These are phyloP conservation scores for Chaetomium olivaceum DNA, from an alignment of 2,329 filamentous ascomycete genomes.

Conservation along the genomic window DNA sequence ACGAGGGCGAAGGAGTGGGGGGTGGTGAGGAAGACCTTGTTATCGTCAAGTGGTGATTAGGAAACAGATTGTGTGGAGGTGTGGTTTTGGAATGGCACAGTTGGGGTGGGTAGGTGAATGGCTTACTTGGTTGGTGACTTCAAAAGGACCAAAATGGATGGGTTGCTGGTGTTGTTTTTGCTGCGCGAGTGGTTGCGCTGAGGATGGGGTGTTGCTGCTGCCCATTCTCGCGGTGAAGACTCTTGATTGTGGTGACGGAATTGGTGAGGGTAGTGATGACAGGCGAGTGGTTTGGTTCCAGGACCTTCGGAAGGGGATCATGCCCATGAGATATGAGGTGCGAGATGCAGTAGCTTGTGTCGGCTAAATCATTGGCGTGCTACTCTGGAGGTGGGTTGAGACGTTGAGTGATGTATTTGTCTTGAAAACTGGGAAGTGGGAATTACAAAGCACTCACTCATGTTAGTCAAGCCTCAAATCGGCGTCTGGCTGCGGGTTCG, in stretches of 20 bases:
- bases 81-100: too few relatives aligned
- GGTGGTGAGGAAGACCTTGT: constrained; percentile 90
- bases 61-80: not conserved
- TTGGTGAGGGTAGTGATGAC: not conserved
- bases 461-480: not conserved
- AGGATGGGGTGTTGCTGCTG: constrained; percentile 22
- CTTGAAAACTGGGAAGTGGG: constrained; percentile 8
- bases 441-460: not conserved
- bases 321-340: not conserved
- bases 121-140: constrained; percentile 70
- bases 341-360: not conserved
- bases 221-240: constrained; percentile 15
- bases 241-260: not conserved
- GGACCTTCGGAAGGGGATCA: constrained; percentile 4
- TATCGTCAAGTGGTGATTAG: not conserved
- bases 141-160: constrained; percentile 72
- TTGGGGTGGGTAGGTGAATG: too few relatives aligned
- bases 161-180: constrained; percentile 5
- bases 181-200: constrained; percentile 4
- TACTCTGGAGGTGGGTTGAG: not conserved
- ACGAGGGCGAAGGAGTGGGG: constrained; percentile 82
- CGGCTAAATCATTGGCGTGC: constrained; percentile 2
- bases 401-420: not conserved
- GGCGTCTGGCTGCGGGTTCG: not conserved
- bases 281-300: not conserved